These are phyloP conservation scores for Sphagnum magellanicum DNA, from an alignment of 228 moss, liverwort and hornwort genomes.

Conservation along the genomic window DNA sequence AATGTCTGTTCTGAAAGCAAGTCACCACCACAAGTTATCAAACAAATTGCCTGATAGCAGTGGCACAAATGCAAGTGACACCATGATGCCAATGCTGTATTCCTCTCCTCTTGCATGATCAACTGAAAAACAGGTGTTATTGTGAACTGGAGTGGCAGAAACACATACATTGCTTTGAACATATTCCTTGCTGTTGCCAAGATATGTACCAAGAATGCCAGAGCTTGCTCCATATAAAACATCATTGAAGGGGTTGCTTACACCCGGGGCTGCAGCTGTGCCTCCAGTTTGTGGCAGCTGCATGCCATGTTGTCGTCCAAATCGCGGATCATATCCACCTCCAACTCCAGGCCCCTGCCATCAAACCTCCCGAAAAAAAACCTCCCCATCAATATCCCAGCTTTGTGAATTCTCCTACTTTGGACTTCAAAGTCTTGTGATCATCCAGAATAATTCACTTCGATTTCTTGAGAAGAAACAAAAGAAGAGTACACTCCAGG, in stretches of 20 bases:
- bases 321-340: constrained; percentile 20
- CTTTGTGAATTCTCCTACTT: no score
- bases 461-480: no score
- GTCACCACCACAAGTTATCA: no score
- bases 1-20: no score
- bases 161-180: constrained; percentile 91
- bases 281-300: constrained; percentile 9
- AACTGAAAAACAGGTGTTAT: neutral
- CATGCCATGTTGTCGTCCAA: constrained; percentile 34
- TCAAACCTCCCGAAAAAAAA: neutral
- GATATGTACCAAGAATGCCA: constrained; percentile 55
- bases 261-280: neutral
- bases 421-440: no score
- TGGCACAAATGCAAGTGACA: neutral
- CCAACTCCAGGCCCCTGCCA: neutral
- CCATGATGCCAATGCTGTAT: no score
- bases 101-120: neutral
- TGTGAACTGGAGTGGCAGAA: neutral
- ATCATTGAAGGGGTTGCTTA: constrained; percentile 43
- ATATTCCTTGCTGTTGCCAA: constrained; percentile 84
- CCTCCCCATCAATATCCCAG: no score
- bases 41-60: no score
- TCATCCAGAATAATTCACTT: no score
- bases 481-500: no score
- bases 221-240: constrained; percentile 71